Conservation (phyloP, 495 filamentous ascomycete genomes). For the Podospora pseudoanserina region DNA sequence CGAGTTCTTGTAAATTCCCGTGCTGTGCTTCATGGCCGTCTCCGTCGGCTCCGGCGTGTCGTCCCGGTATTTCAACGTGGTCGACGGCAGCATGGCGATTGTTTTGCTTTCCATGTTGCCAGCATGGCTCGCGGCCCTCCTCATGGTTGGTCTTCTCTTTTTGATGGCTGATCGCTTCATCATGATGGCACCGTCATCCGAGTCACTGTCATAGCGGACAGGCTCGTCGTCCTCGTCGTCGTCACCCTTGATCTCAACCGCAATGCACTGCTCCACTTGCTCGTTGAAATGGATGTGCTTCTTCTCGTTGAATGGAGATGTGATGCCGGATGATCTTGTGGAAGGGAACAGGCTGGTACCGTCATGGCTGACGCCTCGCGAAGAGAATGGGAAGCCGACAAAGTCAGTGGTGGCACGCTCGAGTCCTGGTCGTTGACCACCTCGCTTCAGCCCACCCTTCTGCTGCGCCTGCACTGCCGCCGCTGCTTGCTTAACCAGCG, state of each 20-base stretch:
- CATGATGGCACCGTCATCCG: conserved; percentile 74
- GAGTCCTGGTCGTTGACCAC: conserved; percentile 43
- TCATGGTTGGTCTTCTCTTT: conserved; percentile 43
- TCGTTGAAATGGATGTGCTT: conserved; percentile 97
- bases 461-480: conserved; percentile 90
- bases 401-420: conserved; percentile 64
- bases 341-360: conserved; percentile 57
- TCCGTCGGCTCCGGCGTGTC: conserved; percentile 71
- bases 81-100: conserved; percentile 89
- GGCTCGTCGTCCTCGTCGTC: conserved; percentile 64
- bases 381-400: conserved; percentile 54
- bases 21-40: conserved; percentile 53
- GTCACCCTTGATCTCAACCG: conserved; percentile 76
- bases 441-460: conserved; percentile 49
- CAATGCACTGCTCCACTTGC: conserved; percentile 92
- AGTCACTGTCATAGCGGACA: conserved; percentile 56
- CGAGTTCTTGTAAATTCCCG: conserved; percentile 48
- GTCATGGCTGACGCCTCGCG: conserved; percentile 52
- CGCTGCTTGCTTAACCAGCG: conserved; percentile 87
- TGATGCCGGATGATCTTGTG: conserved; percentile 57
- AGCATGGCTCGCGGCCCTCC: conserved; percentile 45
- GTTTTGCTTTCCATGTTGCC: conserved; percentile 72
- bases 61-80: conserved; percentile 82
- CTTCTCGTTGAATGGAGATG: conserved; percentile 63
- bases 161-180: conserved; percentile 62